Evolutionary conservation across 1,139 yeast genomes (phyloP), one percentile per base, ranked within the genome.

Genomic region (Yamadazyma dushanensis): DNA sequence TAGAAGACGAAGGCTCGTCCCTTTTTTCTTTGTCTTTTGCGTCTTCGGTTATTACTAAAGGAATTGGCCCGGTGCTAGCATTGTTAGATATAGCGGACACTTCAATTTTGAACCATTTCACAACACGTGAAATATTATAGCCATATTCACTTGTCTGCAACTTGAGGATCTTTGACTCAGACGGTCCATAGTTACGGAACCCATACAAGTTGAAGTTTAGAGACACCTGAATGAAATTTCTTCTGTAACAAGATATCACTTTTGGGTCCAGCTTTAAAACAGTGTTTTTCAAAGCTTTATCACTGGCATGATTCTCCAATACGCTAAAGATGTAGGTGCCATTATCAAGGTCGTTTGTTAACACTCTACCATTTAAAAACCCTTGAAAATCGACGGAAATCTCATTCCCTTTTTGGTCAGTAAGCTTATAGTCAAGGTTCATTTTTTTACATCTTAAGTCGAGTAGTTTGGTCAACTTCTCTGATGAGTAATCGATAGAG

Each of bases 161-260:
- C 32, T 60, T 56, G 31, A 66, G 53, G 18, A 65, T 47, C 37
- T 62, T 63, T 11, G 54, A 45, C 15, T 54, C 56, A 13, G 45
- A 33, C 16, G 50, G 44, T 18, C 44, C 32, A 31, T 43, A 36
- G 26, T 38, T 33, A 22, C 49, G 46, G 33, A 63, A 54, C 2
- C 70, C 70, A 5, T 54, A 50, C 23, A 70, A 49, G 34, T 60
- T 63, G 55, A 70, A 51, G 41, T 63, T 62, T 36, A 69, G 40
- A 11, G 62, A 53, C 9, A 69, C 48, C 43, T 67, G 75, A 37
- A 71, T 66, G 44, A 57, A 68, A 45, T 72, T 72, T 40, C 78
- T 50, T 39, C 78, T 53, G 49, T 72, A 71, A 46, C 76, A 72
- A 10, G 73, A 65, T 18, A 71, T 61, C 15, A 70, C 70, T 41